Base-by-base conservation (phyloP, 257 asterid species). In the Avicennia marina region DNA sequence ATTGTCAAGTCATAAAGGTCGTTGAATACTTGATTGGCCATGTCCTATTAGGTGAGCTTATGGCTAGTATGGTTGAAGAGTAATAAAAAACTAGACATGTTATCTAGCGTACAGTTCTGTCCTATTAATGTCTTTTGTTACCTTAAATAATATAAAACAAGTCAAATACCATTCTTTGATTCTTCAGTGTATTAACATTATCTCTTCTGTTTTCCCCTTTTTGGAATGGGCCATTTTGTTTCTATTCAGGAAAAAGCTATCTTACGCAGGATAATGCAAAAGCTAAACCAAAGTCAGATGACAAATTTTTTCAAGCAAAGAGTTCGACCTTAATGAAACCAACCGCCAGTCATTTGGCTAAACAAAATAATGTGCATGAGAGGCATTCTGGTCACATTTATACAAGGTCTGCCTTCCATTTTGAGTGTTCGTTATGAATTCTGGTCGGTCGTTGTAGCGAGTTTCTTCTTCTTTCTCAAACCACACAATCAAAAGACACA, bases 311-410 rank as follows among this genome's bases (percentile, higher is more conserved):
- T 25, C 75, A 67, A 58, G 48, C 78, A 41, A 71, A 76, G 67
- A 77, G 71, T 55, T 81, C 85, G 31, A 86, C 81, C 41, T 75
- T 85, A 8, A 76, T 93, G 96, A 81, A 76, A 64, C 97, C 95
- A 41, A 93, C 98, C 27, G 87, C 86, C 6, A 83, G 98, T 72
- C 90, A 83, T 75, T 75, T 93, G 83, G 96, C 96, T 51, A 93
- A 84, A 70, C 81, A 79, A 36, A 66, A 63, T 33, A 74, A 75
- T 24, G 61, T 53, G 34, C 74, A 40, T 34, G 72, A 73, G 63
- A 53, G 39, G 60, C 61, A 61, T 24, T 75, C 82, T 11, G 54
- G 40, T 47, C 65, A 64, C 64, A 44, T 49, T 19, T 57, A 72
- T 66, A 63, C 79, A 62, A 87, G 98, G 90, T 87, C 56, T 18